Base-by-base conservation (phyloP, 2,329 filamentous ascomycete genomes). In the Elsinoe necatrix region DNA sequence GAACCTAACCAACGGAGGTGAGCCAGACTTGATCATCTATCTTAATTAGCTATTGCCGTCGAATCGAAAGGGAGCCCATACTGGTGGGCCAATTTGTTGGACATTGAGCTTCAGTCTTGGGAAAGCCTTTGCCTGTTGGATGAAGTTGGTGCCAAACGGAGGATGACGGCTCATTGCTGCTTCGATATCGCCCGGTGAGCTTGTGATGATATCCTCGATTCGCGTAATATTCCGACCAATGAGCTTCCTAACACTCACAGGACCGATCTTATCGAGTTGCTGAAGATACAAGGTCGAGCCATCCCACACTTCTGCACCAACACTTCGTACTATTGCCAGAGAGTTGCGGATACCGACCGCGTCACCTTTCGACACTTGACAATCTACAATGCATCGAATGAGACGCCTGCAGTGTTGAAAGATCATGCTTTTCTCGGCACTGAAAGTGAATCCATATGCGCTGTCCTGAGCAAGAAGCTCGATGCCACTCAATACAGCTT, bases 221-320 rank as follows among this genome's bases (percentile, higher is more conserved):
- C 76, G 87, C 25, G 75, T 81, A 55, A 97, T 80, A 0, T 84
- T 83, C n/a, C 82, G 83, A 37, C 79, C 77, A 2, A 82, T 79
- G 42, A 97, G 77, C 67, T 87, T 93, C 35, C 85, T 80, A 61
- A 88, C 83, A n/a, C 81, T 80, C 1, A 84, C 87, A 3, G 82
- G 75, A 0, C 93, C 93, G 59, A 97, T 80, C 2, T 83, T 80
- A 0, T 87, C 82, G 1, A 98, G 78, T 68, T 97, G 92, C 59
- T 86, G 86, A 65, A 98, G 79, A 62, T 96, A 87, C 20, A 86
- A 76, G 0, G 87, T 81, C 1, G 84, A 87, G 31, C 86, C 83
- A 65, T 98, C 93, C 93, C 91, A 95, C 1, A 78, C 78, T 58
- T 80, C 81, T 1, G 90, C 87, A 20, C 82, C 80, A 54, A 97